phyloP scores from a whole-genome alignment of 225 moss, liverwort and hornwort genomes.

The Ulota crispa region DNA sequence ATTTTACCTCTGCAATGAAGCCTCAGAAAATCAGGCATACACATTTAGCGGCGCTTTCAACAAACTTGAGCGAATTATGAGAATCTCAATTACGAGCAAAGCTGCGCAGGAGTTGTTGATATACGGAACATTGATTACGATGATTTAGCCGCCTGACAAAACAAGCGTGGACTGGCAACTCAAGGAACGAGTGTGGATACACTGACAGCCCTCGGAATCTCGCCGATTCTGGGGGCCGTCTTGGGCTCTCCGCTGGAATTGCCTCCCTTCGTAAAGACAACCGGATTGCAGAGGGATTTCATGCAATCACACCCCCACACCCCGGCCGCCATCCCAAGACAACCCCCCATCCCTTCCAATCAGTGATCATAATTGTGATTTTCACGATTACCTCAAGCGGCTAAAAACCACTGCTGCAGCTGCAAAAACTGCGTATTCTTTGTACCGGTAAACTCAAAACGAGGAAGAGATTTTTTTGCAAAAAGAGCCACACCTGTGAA shows the following conservation, averaged over 20 bases:
- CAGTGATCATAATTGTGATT: too few relatives aligned
- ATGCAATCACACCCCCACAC: background rate
- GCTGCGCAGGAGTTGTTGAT: background rate
- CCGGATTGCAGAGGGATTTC: conserved; percentile 23
- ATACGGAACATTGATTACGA: background rate
- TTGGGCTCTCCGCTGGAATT: background rate
- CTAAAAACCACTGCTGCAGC: too few relatives aligned
- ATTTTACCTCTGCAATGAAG: too few relatives aligned
- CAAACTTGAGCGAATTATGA: too few relatives aligned
- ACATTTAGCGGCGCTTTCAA: too few relatives aligned
- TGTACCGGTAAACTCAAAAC: too few relatives aligned
- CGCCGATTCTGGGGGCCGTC: background rate
- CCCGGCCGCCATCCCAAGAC: background rate
- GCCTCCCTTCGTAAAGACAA: background rate
- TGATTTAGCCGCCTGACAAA: background rate
- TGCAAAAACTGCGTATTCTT: too few relatives aligned
- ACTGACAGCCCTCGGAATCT: conserved; percentile 12
- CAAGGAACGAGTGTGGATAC: background rate
- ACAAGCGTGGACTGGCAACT: background rate
- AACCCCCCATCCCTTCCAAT: too few relatives aligned
- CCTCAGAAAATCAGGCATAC: too few relatives aligned
- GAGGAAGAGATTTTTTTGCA: too few relatives aligned
- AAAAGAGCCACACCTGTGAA: too few relatives aligned
- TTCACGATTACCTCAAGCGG: too few relatives aligned
- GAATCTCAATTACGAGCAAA: background rate